Base-by-base conservation (phyloP, 2,329 filamentous ascomycete species). In the Venturia effusa region DNA sequence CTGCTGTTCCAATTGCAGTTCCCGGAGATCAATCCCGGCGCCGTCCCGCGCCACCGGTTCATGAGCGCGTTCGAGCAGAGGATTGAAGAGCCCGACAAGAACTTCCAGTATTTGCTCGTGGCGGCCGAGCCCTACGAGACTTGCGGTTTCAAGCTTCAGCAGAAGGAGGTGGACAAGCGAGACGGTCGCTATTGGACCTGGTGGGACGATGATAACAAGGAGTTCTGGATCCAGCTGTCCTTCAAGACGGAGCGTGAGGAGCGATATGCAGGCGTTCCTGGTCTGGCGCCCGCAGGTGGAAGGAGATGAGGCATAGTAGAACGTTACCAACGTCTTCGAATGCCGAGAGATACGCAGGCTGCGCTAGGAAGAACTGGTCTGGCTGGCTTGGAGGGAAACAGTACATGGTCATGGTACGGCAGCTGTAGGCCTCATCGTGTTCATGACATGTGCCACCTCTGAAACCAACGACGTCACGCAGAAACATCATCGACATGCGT, bases 231-330 rank as follows among this genome's bases (percentile, higher is more conserved):
- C 48, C 94, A 97, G 80, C 84, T 99, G 68, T 89, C 97, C 81
- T 99, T 97, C 79, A 94, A 97, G 84, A 97, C 94, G 45, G 94
- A 99, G 81, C 86, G 94, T 67, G 94, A 97, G 78, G 93, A 97
- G 82, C 83, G 92, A 66, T 97, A 86, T 70, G 84, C 81, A 70
- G 84, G 84, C 69, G 85, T 88, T 54, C 85, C 85, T 41, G 85
- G 85, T 64, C 74, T 88, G 72, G 84, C 84, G 15, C 59, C 59
- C 8, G 34, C 59, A 8, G 40, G 59, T 32, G 51, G 51, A 34
- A 32, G 51, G 27, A 57, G 51, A 34, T 57, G 19, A 57, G 30
- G 17, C 32, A 7, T 19, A 27, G 7, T 17, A 32, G 15, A 55
- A 19, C 32, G 48, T 22, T 10, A 34, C 8, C 48, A 32, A 55